A percentile compares a stretch with the other conserved stretches of the same genome.
Conservation (phyloP, 2,329 filamentous ascomycete genomes). For the Neurospora crassa region DNA sequence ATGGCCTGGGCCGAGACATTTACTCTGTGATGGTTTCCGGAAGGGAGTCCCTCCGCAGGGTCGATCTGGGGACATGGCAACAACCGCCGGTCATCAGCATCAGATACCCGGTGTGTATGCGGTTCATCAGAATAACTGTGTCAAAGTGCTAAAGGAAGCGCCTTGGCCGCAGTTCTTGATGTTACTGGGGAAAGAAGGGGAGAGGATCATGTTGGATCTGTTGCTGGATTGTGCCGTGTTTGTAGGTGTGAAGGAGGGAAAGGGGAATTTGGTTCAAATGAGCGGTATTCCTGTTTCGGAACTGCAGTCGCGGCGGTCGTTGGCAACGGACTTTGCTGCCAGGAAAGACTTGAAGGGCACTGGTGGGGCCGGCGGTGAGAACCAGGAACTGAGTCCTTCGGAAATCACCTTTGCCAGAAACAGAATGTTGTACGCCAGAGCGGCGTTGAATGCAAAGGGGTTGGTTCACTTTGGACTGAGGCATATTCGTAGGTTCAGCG, state of each 20-base stretch:
- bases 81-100: slow-evolving; percentile 10
- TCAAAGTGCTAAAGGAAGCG: slow-evolving; percentile 53
- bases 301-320: slow-evolving; percentile 17
- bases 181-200: slow-evolving; percentile 65
- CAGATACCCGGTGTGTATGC: slow-evolving; percentile 56
- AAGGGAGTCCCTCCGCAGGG: slow-evolving; percentile 23
- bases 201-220: slow-evolving; percentile 67
- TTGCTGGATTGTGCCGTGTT: slow-evolving; percentile 75
- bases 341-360: slow-evolving; percentile 2
- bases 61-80: slow-evolving; percentile 11
- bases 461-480: slow-evolving; percentile 64
- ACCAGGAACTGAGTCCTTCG: slow-evolving; percentile 28
- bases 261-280: slow-evolving; percentile 65
- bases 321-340: background rate
- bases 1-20: slow-evolving; percentile 51
- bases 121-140: slow-evolving; percentile 59
- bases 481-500: slow-evolving; percentile 54
- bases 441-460: slow-evolving; percentile 59
- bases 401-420: slow-evolving; percentile 69
- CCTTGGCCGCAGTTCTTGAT: slow-evolving; percentile 70
- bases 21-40: slow-evolving; percentile 78
- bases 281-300: slow-evolving; percentile 46
- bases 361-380: background rate
- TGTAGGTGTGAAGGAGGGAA: slow-evolving; percentile 45
- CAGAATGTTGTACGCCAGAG: slow-evolving; percentile 77